Evolutionary conservation across 2,329 filamentous ascomycete genomes (phyloP).

Genomic region (Trichoderma aggressivum): DNA sequence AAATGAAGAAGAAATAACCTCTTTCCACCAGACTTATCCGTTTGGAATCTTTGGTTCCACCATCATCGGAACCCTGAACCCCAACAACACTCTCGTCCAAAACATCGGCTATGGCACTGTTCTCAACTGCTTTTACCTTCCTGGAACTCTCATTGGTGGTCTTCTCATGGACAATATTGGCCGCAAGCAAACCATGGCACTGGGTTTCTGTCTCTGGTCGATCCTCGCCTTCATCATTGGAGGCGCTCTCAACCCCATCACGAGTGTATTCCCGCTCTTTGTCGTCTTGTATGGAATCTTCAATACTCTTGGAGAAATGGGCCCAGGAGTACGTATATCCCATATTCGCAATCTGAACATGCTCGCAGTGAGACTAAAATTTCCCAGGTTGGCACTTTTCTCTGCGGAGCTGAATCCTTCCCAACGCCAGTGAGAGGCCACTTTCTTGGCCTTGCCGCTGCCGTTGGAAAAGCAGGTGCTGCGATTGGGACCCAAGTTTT

Average conservation of each 20-base stretch:
- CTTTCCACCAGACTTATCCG: constrained; percentile 23
- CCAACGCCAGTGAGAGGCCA: constrained; percentile 49
- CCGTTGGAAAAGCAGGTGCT: constrained; percentile 49
- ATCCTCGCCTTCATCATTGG: constrained; percentile 50
- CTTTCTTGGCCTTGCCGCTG: constrained; percentile 49
- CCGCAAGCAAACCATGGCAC: constrained; percentile 28
- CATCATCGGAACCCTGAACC: constrained; percentile 19
- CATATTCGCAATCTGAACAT: neutral
- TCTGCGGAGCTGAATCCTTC: constrained; percentile 39
- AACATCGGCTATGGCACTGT: constrained; percentile 26
- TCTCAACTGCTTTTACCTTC: constrained; percentile 25
- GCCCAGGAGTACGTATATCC: constrained; percentile 42
- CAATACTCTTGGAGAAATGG: constrained; percentile 31
- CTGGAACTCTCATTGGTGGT: constrained; percentile 36
- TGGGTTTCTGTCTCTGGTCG: constrained; percentile 26
- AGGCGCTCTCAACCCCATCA: constrained; percentile 44
- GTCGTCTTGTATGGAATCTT: constrained; percentile 51
- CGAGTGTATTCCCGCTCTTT: constrained; percentile 46
- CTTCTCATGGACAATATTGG: constrained; percentile 40
- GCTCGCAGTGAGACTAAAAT: neutral
- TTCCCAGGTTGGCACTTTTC: constrained; percentile 35
- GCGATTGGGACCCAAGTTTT: constrained; percentile 43
- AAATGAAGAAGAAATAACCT: neutral
- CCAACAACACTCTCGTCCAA: constrained; percentile 21
- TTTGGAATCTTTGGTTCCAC: constrained; percentile 28